Conservation (phyloP, 768 basidiomycete species). For the Amanita muscaria region DNA sequence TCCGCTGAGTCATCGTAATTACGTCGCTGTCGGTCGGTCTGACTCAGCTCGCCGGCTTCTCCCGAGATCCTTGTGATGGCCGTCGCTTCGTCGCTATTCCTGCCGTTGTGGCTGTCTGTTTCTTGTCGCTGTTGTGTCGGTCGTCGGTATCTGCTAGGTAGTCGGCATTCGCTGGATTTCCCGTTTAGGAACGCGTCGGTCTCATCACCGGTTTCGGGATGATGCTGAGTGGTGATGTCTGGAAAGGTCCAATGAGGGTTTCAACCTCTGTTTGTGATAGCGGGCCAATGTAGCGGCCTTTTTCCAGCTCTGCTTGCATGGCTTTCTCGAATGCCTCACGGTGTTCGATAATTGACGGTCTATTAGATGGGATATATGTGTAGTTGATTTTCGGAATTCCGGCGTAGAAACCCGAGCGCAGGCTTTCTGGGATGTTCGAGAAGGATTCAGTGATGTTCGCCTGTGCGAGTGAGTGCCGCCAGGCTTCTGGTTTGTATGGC, state of each 20-base stretch:
- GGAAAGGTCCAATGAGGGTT: constrained; percentile 20
- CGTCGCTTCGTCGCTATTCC: too few relatives aligned
- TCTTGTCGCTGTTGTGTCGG: too few relatives aligned
- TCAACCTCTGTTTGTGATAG: neutral
- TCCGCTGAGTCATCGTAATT: too few relatives aligned
- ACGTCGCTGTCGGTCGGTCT: too few relatives aligned
- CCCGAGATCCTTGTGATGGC: too few relatives aligned
- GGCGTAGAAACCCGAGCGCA: neutral
- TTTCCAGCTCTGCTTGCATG: neutral
- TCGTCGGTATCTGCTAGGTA: too few relatives aligned
- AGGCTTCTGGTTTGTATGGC: neutral
- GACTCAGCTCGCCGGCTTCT: too few relatives aligned
- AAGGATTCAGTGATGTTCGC: neutral
- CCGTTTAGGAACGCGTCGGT: too few relatives aligned
- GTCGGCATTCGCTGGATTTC: too few relatives aligned
- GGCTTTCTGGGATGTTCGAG: neutral
- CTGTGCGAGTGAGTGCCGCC: neutral
- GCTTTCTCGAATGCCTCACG: neutral
- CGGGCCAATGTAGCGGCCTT: constrained; percentile 2
- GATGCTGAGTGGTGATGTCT: constrained; percentile 20
- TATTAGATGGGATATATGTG: neutral
- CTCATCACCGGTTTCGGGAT: constrained; percentile 21
- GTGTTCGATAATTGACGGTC: neutral
- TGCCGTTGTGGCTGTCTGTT: too few relatives aligned
- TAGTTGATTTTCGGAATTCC: neutral